phyloP scores from a whole-genome alignment of 768 basidiomycete genomes.

The Suillus bovinus region DNA sequence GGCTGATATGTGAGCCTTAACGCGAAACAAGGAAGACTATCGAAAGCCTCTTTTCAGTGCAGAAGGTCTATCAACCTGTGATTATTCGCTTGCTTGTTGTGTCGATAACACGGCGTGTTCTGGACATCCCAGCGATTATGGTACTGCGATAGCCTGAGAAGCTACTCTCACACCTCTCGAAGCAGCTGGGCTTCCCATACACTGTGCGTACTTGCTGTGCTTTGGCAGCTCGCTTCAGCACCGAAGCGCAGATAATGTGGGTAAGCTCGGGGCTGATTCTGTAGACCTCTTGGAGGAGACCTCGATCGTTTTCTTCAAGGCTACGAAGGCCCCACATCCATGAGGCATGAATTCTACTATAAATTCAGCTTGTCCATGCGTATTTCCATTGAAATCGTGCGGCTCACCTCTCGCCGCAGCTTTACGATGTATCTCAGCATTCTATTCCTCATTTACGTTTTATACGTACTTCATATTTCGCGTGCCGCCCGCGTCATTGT shows the following conservation, averaged over 20 bases:
- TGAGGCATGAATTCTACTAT: neutral
- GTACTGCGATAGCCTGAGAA: conserved; percentile 8
- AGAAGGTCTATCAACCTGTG: neutral
- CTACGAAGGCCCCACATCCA: conserved; percentile 2
- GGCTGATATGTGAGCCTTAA: neutral
- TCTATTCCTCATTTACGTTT: neutral
- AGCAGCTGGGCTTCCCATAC: neutral
- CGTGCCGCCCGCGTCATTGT: neutral
- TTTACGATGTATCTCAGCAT: neutral
- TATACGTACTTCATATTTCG: neutral
- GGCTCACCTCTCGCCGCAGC: neutral
- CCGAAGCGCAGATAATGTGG: conserved; percentile 1
- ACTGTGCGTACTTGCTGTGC: neutral
- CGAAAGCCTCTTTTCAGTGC: neutral
- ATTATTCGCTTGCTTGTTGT: conserved; percentile 1
- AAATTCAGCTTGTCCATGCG: neutral
- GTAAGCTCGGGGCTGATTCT: neutral
- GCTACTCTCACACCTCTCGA: conserved; percentile 5
- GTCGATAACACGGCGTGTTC: conserved; percentile 4
- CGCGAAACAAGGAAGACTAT: conserved; percentile 1
- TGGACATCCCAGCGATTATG: conserved; percentile 6
- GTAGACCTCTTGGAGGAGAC: neutral
- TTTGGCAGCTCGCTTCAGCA: neutral
- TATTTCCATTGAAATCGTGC: neutral
- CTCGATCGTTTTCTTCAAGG: neutral